Evolutionary conservation across 2,329 filamentous ascomycete species (phyloP).

Genomic region (Beauveria brongniartii): DNA sequence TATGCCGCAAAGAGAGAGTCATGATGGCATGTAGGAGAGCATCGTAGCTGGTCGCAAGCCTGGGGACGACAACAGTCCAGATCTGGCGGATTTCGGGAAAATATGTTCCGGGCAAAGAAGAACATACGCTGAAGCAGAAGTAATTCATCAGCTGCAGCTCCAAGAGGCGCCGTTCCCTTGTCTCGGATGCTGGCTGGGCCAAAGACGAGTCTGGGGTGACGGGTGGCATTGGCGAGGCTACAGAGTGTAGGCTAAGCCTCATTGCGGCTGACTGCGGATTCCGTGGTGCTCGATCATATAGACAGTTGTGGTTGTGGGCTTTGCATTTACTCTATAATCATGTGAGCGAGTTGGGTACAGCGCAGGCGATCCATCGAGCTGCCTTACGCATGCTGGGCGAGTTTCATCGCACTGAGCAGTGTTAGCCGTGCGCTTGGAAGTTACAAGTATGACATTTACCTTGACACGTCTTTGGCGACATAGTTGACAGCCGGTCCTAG

Average conservation of each 20-base stretch:
- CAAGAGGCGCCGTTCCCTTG: conserved; percentile 14
- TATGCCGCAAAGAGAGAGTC: conserved; percentile 16
- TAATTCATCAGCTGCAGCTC: conserved; percentile 19
- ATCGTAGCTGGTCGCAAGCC: conserved; percentile 17
- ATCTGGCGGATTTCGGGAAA: conserved; percentile 11
- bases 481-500: conserved; percentile 21
- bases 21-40: conserved; percentile 18
- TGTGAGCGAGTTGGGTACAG: background rate
- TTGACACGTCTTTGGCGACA: conserved; percentile 21
- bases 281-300: conserved; percentile 14
- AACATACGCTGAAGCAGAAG: conserved; percentile 15
- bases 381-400: conserved; percentile 17
- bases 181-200: conserved; percentile 8
- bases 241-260: background rate
- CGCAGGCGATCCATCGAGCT: background rate
- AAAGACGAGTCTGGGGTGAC: background rate
- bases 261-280: background rate
- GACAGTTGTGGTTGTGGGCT: conserved; percentile 16
- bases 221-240: background rate
- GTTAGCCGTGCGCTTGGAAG: background rate
- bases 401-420: conserved; percentile 16
- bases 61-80: conserved; percentile 17
- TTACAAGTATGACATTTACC: conserved; percentile 7
- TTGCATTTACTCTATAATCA: conserved; percentile 15
- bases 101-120: conserved; percentile 16